These are phyloP conservation scores for Fraxinus dipetala DNA, from an alignment of 305 asterid genomes.

Conservation along the genomic window DNA sequence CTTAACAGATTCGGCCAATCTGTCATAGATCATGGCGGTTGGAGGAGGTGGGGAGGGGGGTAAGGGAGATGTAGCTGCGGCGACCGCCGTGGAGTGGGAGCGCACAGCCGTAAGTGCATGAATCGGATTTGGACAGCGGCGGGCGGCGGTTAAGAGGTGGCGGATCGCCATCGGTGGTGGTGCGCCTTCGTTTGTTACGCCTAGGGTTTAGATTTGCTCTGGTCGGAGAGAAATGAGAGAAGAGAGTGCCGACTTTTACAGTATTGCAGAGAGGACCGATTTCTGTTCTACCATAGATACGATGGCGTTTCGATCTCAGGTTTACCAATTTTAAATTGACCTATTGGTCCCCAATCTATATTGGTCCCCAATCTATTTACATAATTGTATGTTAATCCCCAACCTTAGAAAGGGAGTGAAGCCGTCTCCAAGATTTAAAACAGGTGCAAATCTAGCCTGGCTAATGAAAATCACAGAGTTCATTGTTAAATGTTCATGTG, in stretches of 20 bases:
- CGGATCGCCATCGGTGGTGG: not conserved
- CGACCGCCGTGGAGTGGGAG: constrained; percentile 40
- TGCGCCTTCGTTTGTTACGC: not conserved
- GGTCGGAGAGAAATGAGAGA: not conserved
- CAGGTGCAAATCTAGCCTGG: not conserved
- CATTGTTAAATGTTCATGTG: not conserved
- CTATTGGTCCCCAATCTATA: not conserved
- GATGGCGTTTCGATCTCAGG: not conserved
- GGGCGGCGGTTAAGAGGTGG: not conserved
- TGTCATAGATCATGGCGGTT: constrained; percentile 70
- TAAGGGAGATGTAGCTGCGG: constrained; percentile 22
- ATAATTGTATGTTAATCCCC: not conserved
- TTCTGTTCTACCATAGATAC: not conserved
- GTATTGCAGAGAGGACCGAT: not conserved
- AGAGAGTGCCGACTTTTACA: not conserved
- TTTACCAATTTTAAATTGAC: not conserved
- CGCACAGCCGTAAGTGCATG: not conserved
- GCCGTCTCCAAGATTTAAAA: not conserved
- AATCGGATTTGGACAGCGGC: not conserved
- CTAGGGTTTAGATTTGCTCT: not conserved
- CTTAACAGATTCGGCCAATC: constrained; percentile 60
- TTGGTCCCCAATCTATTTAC: not conserved
- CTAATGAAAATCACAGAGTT: not conserved
- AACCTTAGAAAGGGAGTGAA: not conserved
- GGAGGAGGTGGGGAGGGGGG: constrained; percentile 60